phyloP scores from a whole-genome alignment of 129 eudicot genomes.

The Apium graveolens region DNA sequence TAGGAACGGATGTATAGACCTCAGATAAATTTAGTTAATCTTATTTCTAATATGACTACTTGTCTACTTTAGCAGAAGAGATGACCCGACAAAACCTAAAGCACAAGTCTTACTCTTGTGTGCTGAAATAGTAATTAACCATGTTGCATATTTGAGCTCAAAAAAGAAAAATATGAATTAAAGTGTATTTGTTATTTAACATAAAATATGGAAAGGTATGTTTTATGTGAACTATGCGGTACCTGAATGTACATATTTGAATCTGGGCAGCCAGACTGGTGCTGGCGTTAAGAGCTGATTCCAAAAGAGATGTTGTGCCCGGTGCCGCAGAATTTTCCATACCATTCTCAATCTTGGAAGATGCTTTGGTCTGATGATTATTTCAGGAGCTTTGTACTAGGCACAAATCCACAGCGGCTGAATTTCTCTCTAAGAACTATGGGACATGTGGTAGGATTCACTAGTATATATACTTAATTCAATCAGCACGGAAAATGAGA shows the following conservation, averaged over 20 bases:
- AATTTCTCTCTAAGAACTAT: too few species aligned
- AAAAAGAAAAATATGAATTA: neutral
- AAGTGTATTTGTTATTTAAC: neutral
- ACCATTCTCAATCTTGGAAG: slow-evolving; percentile 86
- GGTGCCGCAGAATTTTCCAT: slow-evolving; percentile 85
- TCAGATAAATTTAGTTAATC: too few species aligned
- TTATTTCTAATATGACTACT: too few species aligned
- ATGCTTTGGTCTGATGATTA: slow-evolving; percentile 89
- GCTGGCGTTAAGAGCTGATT: slow-evolving; percentile 93
- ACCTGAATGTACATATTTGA: slow-evolving; percentile 31
- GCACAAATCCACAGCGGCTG: too few species aligned
- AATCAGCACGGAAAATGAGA: too few species aligned
- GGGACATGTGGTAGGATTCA: too few species aligned
- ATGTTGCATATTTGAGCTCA: neutral
- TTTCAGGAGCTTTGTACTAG: too few species aligned
- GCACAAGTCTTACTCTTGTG: neutral
- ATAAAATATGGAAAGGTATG: neutral
- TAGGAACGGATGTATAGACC: neutral
- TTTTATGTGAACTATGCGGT: neutral
- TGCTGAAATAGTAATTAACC: too few species aligned
- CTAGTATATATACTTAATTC: too few species aligned
- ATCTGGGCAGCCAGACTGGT: slow-evolving; percentile 99
- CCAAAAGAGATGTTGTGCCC: slow-evolving; percentile 75
- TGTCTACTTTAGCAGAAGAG: neutral
- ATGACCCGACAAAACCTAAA: neutral